A percentile compares a stretch with the other conserved stretches of the same genome.
Conservation (phyloP, 768 basidiomycete species). For the Russula griseocarnosa region DNA sequence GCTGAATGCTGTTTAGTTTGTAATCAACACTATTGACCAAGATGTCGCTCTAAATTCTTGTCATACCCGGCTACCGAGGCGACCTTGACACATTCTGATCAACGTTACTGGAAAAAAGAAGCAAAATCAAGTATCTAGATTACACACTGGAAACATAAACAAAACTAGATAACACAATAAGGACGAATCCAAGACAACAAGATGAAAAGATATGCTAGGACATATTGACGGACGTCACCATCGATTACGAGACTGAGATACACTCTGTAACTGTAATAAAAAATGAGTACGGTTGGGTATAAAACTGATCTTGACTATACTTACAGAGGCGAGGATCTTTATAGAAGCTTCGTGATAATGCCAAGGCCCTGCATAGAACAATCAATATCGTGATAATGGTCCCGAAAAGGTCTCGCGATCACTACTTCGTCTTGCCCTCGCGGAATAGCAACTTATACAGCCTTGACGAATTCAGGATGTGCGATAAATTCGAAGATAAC, state of each 20-base stretch:
- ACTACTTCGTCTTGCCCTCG: conserved; percentile 92
- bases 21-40: no score
- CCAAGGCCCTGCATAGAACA: conserved; percentile 57
- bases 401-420: conserved; percentile 9
- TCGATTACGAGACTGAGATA: not conserved
- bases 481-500: conserved; percentile 95
- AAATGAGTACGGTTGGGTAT: conserved; percentile 39
- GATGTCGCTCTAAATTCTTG: not conserved
- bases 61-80: not conserved
- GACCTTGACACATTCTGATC: not conserved
- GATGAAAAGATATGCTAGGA: not conserved
- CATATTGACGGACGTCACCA: not conserved
- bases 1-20: not conserved
- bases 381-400: not conserved
- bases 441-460: conserved; percentile 89
- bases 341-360: conserved; percentile 66
- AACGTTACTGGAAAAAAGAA: not conserved
- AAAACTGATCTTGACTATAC: conserved; percentile 28
- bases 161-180: not conserved
- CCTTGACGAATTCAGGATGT: conserved; percentile 87
- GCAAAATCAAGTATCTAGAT: not conserved
- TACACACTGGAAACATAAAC: not conserved
- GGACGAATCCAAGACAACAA: not conserved
- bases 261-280: not conserved
- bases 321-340: conserved; percentile 25